Base-by-base conservation (phyloP, 2,329 filamentous ascomycete species). In the Bisporella sp. region DNA sequence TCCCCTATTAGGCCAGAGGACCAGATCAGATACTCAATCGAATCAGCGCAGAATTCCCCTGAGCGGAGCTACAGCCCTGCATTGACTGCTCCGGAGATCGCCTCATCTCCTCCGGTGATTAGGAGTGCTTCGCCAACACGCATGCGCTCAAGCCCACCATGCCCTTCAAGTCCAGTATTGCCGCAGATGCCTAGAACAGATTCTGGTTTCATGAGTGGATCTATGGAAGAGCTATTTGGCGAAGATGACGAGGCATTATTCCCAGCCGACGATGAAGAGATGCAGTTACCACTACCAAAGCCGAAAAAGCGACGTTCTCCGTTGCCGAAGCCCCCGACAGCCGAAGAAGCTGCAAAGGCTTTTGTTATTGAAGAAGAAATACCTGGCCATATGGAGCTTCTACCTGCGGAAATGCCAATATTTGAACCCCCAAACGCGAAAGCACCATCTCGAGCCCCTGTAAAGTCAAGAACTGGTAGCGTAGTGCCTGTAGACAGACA, bases 41-140 rank as follows among this genome's bases (percentile, higher is more conserved):
- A 81, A 47, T 68, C 72, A 4, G 67, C 68, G n/a, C 64, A 70
- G 42, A 71, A 70, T 31, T 75, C 75, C 11, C 71, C 75, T 31
- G 74, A 76, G 54, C 72, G 74, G 45, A 61, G 67, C 45, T 52
- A 52, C n/a, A 66, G 71, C 77, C 80, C 48, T 31, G 78, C 75
- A 47, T 75, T 85, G 50, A 95, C 89, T 47, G 86, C 89, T 4
- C 82, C 82, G 45, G 87, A 89, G 48, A 89, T 97, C 59, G 87
- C 87, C 1, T 97, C 93, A 0, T 97, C 92, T 4, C 92, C 92
- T 11, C 93, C 93, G 1, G 76, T 95, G 1, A 82, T 90, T 55
- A 78, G 81, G 56, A 77, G 77, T 37, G 73, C 75, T 31, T 82
- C 79, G 52, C 83, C 85, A 37, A 8, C n/a, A n/a, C 35, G n/a